phyloP scores from a whole-genome alignment of 768 basidiomycete species.

The Melanogaster broomeanus region DNA sequence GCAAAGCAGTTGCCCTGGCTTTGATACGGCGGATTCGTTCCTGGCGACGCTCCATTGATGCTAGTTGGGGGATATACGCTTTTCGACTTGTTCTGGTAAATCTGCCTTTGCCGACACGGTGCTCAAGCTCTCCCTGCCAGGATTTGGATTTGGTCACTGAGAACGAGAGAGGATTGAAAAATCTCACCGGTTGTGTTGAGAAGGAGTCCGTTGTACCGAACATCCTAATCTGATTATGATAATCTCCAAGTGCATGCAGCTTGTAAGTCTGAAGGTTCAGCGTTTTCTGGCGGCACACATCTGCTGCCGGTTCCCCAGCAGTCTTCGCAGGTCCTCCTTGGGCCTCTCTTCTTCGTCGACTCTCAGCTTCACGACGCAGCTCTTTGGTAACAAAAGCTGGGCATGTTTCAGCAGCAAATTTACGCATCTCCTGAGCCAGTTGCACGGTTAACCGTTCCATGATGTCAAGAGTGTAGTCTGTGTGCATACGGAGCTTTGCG shows the following conservation, averaged over 20 bases:
- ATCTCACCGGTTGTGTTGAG: constrained; percentile 31
- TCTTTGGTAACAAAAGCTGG: constrained; percentile 22
- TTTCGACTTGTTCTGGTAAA: constrained; percentile 8
- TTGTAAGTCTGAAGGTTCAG: constrained; percentile 36
- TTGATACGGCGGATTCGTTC: not conserved
- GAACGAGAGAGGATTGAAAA: not conserved
- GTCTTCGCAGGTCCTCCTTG: not conserved
- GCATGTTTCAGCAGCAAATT: constrained; percentile 24
- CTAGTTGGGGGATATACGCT: not conserved
- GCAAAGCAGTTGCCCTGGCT: no score
- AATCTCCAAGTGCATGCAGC: constrained; percentile 35
- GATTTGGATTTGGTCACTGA: not conserved
- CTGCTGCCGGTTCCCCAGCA: not conserved
- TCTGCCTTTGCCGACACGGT: constrained; percentile 4
- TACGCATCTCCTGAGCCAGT: constrained; percentile 22
- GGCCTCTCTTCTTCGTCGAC: not conserved
- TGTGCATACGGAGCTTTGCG: no score
- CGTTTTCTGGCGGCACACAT: not conserved
- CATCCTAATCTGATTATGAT: constrained; percentile 18
- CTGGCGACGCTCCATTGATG: not conserved
- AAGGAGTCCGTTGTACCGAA: constrained; percentile 38
- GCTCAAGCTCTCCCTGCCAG: constrained; percentile 17
- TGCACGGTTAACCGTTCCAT: constrained; percentile 11
- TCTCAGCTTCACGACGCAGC: constrained; percentile 1
- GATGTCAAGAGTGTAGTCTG: constrained; percentile 19